These are phyloP conservation scores for Xylaria sp. DNA, from an alignment of 2,329 filamentous ascomycete species.

Conservation along the genomic window DNA sequence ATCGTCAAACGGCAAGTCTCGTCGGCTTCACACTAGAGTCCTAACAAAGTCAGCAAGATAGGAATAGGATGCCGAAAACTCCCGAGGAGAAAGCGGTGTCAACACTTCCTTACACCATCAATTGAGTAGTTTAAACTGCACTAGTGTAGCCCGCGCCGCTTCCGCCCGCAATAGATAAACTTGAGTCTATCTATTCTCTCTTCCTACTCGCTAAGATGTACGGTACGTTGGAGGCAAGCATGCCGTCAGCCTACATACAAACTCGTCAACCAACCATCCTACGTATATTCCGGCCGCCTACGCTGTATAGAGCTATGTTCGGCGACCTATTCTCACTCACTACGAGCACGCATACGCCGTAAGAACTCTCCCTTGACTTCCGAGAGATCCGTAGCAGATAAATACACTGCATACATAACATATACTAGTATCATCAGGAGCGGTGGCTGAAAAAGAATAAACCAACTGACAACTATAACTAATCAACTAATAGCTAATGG, in stretches of 20 bases:
- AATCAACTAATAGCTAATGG: background rate
- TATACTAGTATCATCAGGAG: background rate
- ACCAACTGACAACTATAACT: background rate
- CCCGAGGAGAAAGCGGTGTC: background rate
- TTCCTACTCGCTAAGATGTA: background rate
- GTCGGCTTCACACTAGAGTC: background rate
- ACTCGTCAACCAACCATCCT: background rate
- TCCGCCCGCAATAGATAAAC: background rate
- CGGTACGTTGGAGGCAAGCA: background rate
- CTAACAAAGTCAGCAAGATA: background rate
- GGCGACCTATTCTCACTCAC: background rate
- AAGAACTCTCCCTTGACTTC: conserved; percentile 14
- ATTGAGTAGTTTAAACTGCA: background rate
- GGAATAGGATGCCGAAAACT: background rate
- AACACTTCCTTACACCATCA: background rate
- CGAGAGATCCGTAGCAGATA: conserved; percentile 16
- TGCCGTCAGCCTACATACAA: conserved; percentile 11
- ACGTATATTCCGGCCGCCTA: background rate
- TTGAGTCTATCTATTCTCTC: background rate
- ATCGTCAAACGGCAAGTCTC: background rate
- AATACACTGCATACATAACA: background rate
- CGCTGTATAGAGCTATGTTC: background rate
- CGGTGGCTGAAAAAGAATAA: background rate
- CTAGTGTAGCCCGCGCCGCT: background rate
- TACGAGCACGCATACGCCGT: background rate